Base-by-base conservation (phyloP, 1,139 yeast genomes). In the Scheffersomyces cryptocercus region DNA sequence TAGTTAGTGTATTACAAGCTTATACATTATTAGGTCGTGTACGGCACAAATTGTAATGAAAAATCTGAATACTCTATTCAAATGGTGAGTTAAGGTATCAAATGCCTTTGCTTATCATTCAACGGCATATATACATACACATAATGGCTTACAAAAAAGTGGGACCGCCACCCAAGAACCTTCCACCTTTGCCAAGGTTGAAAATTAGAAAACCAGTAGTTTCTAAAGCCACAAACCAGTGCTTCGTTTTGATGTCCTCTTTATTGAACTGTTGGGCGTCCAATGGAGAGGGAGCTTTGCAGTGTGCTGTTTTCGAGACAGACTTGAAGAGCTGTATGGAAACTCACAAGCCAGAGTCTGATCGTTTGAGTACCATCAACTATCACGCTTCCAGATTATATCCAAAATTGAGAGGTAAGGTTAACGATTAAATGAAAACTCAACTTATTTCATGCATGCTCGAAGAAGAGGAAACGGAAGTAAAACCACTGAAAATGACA, bases 191-290 rank as follows among this genome's bases (percentile, higher is more conserved):
- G 51, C 91, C 90, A 34, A 75, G 86, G 59, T 73, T 88, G 44
- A 79, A 83, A 64, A 88, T 86, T 47, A 84, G 86, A 63, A 82
- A 81, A 51, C 83, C 88, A 28, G 73, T 77, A 30, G 68, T 73
- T 48, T 77, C 73, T 51, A 82, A 79, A 62, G 73, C 72, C 66
- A 82, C 68, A 65, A 83, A 87, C 53, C 84, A 88, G 49, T 90
- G 97, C 62, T 67, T 83, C 49, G 89, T 88, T 44, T 72, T 86
- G 51, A 87, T 91, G 93, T 84, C 95, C 5, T 85, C 88, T 38
- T 75, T 91, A 64, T 74, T 91, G 56, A 88, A 87, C 73, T 91
- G 98, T 67, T 91, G 98, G 98, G 95, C 97, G 4, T 88, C 96
- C 29, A 88, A 89, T 68, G 93, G 95, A 40, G 96, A 89, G 65